Percentiles rank a stretch among this genome's conserved stretches.
These are phyloP conservation scores for Rheum nobile DNA, from an alignment of 148 eudicot genomes.

Conservation along the genomic window DNA sequence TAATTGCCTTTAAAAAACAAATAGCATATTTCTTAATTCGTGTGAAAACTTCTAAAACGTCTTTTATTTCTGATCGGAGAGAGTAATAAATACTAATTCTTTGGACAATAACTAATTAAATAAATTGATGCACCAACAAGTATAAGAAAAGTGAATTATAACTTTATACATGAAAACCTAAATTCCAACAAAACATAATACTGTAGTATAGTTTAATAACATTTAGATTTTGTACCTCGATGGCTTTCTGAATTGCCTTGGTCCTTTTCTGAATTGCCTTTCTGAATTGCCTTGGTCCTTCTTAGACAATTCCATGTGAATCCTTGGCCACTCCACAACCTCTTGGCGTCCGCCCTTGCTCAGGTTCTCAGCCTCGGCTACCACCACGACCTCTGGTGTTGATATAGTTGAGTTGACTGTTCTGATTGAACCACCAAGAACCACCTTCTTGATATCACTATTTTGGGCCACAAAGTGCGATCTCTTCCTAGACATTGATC, in stretches of 20 bases:
- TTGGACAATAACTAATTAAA: background rate
- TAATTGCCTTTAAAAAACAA: too few relatives aligned
- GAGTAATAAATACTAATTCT: too few relatives aligned
- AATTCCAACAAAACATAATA: too few relatives aligned
- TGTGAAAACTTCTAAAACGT: too few relatives aligned
- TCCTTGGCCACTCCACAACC: constrained; percentile 33
- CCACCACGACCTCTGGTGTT: too few relatives aligned
- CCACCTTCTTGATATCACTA: constrained; percentile 6
- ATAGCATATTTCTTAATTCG: too few relatives aligned
- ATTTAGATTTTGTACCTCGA: constrained; percentile 23
- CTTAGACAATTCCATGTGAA: constrained; percentile 23
- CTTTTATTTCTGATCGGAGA: too few relatives aligned
- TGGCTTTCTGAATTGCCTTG: constrained; percentile 31
- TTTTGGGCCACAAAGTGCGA: background rate
- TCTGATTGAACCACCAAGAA: constrained; percentile 1
- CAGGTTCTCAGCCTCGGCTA: background rate
- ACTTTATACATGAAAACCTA: too few relatives aligned
- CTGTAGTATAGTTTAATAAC: too few relatives aligned
- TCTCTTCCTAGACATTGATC: constrained; percentile 21
- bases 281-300: too few relatives aligned
- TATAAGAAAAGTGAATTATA: too few relatives aligned
- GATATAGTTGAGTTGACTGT: constrained; percentile 18
- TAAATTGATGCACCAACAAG: background rate
- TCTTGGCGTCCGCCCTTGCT: constrained; percentile 11
- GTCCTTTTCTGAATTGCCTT: constrained; percentile 35